Evolutionary conservation across 495 filamentous ascomycete genomes (phyloP).

Genomic region (Penicillium odoratum): DNA sequence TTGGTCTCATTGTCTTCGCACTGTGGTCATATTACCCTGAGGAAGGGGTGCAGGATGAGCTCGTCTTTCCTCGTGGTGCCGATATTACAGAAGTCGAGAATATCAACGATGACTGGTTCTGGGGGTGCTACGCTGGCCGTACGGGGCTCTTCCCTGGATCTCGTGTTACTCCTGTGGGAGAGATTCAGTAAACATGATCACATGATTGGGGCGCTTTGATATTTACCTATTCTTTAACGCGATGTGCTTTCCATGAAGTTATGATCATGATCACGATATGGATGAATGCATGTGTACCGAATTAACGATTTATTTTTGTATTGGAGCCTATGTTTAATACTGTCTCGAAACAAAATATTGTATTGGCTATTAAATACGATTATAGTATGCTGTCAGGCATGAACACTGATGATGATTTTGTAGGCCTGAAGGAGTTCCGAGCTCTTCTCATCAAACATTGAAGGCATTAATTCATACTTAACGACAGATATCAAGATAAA

Average conservation of each 20-base stretch:
- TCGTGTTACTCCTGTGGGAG: constrained; percentile 57
- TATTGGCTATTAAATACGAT: background rate
- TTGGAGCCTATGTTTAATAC: too few species aligned
- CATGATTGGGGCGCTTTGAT: constrained; percentile 6
- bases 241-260: constrained; percentile 13
- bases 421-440: too few species aligned
- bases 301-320: background rate
- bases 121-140: constrained; percentile 74
- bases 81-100: constrained; percentile 78
- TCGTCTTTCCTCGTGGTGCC: constrained; percentile 78
- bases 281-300: constrained; percentile 11
- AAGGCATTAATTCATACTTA: background rate
- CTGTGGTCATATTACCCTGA: constrained; percentile 73
- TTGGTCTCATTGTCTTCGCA: constrained; percentile 61
- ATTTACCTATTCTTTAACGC: background rate
- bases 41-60: constrained; percentile 64
- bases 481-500: background rate
- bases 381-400: background rate
- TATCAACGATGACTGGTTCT: constrained; percentile 85
- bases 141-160: constrained; percentile 74
- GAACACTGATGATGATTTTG: too few species aligned
- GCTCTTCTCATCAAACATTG: background rate
- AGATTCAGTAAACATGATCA: constrained; percentile 25
- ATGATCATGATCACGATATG: constrained; percentile 12
- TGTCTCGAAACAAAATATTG: background rate